Evolutionary conservation across 2,329 filamentous ascomycete genomes (phyloP).

Genomic region (Neurospora crassa): DNA sequence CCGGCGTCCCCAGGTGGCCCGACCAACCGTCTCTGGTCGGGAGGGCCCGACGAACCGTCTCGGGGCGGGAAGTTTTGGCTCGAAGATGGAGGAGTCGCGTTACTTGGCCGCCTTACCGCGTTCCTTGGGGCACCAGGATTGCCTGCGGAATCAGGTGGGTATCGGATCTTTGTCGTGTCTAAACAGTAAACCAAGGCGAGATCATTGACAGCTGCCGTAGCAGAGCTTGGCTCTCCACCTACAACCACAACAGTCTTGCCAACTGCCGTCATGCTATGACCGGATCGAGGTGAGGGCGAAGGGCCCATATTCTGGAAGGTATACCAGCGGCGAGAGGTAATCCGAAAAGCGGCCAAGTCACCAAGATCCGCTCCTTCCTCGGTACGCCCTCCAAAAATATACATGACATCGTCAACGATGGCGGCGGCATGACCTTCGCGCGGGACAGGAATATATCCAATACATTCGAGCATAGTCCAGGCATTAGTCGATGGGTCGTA

Average conservation of each 20-base stretch:
- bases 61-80: constrained; percentile 33
- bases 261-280: constrained; percentile 94
- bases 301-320: constrained; percentile 99
- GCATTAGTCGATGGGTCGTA: constrained; percentile 76
- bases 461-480: constrained; percentile 88
- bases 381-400: constrained; percentile 92
- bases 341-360: constrained; percentile 72
- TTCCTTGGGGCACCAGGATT: constrained; percentile 16
- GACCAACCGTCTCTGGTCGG: constrained; percentile 40
- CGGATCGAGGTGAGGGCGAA: constrained; percentile 84
- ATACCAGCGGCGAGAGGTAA: constrained; percentile 84
- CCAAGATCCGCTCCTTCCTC: constrained; percentile 89
- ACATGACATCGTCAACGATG: constrained; percentile 96
- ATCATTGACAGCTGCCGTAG: constrained; percentile 70
- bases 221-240: constrained; percentile 88
- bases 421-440: constrained; percentile 91
- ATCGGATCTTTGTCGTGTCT: constrained; percentile 92
- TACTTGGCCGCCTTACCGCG: constrained; percentile 24
- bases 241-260: constrained; percentile 88
- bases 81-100: constrained; percentile 19
- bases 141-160: constrained; percentile 65
- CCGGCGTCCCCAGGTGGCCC: constrained; percentile 26
- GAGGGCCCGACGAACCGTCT: constrained; percentile 42
- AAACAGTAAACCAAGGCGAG: constrained; percentile 83
- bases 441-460: constrained; percentile 90